Percentiles rank a stretch among this genome's conserved stretches.
Conservation (phyloP, 1,284 basidiomycete genomes). For the Erythrobasidium hasegawianum region DNA sequence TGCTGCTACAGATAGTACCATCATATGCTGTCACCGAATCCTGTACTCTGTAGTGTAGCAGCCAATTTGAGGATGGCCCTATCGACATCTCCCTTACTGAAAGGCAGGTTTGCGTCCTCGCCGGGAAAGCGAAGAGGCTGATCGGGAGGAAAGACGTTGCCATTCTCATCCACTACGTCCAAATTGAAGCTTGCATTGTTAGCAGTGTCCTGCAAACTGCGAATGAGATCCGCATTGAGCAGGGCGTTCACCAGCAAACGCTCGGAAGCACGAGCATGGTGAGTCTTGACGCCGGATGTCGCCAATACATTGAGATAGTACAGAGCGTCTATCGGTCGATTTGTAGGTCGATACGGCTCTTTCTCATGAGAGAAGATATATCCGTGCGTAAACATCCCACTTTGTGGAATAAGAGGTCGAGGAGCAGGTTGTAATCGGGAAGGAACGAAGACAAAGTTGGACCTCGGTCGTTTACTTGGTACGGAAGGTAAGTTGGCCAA, state of each 20-base stretch:
- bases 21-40: slow-evolving; percentile 21
- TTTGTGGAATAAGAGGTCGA: slow-evolving; percentile 13
- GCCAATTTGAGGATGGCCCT: slow-evolving; percentile 31
- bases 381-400: slow-evolving; percentile 29
- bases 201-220: slow-evolving; percentile 14
- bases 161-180: slow-evolving; percentile 11
- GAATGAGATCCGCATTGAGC: slow-evolving; percentile 19
- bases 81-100: slow-evolving; percentile 21
- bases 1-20: too few species aligned
- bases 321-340: slow-evolving; percentile 30
- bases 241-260: slow-evolving; percentile 27
- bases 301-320: slow-evolving; percentile 30
- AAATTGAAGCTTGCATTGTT: slow-evolving; percentile 3
- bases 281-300: slow-evolving; percentile 27
- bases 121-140: slow-evolving; percentile 8
- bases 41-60: slow-evolving; percentile 21
- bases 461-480: not conserved
- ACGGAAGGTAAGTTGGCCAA: not conserved
- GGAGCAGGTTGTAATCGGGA: slow-evolving; percentile 2
- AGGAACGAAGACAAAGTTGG: not conserved
- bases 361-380: slow-evolving; percentile 24
- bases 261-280: slow-evolving; percentile 32
- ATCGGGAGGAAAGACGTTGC: slow-evolving; percentile 6
- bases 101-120: slow-evolving; percentile 9
- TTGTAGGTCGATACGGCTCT: slow-evolving; percentile 18